Conservation (phyloP, 345 rosid genomes). For the Salix purpurea region DNA sequence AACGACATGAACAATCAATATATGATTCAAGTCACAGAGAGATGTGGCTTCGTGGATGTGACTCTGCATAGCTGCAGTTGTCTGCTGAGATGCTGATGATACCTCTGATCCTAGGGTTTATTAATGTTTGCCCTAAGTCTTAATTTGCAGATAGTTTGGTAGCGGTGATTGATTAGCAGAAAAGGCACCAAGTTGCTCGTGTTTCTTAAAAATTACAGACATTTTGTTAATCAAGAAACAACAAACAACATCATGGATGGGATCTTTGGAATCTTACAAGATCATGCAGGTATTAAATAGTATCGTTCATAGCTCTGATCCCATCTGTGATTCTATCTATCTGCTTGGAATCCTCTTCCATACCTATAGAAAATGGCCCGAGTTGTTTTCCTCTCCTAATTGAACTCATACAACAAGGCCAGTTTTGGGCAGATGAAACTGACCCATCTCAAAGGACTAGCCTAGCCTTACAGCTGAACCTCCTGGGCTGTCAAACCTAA, state of each 20-base stretch:
- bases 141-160: not conserved
- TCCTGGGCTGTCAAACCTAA: not conserved
- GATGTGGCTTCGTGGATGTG: conserved; percentile 31
- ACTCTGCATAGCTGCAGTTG: conserved; percentile 20
- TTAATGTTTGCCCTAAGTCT: not conserved
- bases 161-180: no score
- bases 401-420: not conserved
- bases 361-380: not conserved
- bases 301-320: not conserved
- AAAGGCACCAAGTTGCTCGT: not conserved
- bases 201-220: not conserved
- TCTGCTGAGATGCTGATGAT: not conserved
- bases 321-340: not conserved
- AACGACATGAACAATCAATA: conserved; percentile 1
- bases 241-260: not conserved
- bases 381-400: not conserved
- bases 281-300: not conserved
- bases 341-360: not conserved
- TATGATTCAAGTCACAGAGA: not conserved
- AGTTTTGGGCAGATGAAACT: not conserved
- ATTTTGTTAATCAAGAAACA: not conserved
- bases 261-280: not conserved
- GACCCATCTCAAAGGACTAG: not conserved
- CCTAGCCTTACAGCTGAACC: not conserved
- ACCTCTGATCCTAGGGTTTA: not conserved